A percentile compares a stretch with the other conserved stretches of the same genome.
phyloP scores from a whole-genome alignment of 176 grass and related monocot genomes.

The Thalia dealbata region DNA sequence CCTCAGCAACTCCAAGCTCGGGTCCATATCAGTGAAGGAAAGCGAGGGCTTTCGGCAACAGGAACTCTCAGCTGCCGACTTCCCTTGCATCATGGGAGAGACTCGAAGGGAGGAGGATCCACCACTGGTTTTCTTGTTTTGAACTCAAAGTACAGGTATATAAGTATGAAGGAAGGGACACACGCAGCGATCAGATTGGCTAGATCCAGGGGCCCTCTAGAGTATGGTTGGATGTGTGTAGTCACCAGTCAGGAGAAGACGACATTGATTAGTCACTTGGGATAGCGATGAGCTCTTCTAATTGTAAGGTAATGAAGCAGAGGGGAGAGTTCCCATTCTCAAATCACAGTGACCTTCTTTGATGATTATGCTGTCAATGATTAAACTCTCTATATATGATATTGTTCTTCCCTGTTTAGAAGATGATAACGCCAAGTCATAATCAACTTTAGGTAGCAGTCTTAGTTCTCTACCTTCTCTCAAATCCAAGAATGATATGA shows the following conservation, averaged over 20 bases:
- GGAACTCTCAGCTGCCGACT: background rate
- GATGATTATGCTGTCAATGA: no score
- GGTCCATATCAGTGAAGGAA: constrained; percentile 10
- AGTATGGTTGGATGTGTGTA: background rate
- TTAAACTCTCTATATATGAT: no score
- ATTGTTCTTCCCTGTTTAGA: no score
- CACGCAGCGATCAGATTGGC: background rate
- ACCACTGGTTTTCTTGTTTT: no score
- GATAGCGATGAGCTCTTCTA: background rate
- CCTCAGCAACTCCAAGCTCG: constrained; percentile 7
- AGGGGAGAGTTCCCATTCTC: background rate
- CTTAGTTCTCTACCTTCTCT: no score
- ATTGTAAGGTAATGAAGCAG: background rate
- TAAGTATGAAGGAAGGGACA: background rate
- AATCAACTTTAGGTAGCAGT: no score
- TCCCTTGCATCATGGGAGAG: background rate
- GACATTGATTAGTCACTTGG: no score
- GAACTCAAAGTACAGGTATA: no score
- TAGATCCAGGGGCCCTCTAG: background rate
- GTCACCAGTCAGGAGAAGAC: background rate
- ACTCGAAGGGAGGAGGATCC: no score
- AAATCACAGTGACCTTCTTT: background rate
- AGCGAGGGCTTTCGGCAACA: background rate
- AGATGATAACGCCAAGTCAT: no score
- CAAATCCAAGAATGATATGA: no score